These are phyloP conservation scores for Mycena sanguinolenta DNA, from an alignment of 768 basidiomycete species.

Conservation along the genomic window DNA sequence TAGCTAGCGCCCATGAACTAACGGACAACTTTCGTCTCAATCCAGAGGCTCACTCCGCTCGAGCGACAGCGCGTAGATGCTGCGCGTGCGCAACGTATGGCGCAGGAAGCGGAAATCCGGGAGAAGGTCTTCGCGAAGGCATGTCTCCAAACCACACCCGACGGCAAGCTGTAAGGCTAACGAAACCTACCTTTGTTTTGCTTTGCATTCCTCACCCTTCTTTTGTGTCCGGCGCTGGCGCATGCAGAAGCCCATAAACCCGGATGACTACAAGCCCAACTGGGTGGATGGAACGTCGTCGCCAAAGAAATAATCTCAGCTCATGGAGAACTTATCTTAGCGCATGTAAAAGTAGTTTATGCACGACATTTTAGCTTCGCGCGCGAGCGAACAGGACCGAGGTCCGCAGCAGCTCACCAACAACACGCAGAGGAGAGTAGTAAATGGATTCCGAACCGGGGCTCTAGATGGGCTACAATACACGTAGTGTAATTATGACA, in stretches of 20 bases:
- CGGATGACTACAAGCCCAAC: constrained; percentile 57
- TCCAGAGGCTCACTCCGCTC: constrained; percentile 74
- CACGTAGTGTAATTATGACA: constrained; percentile 42
- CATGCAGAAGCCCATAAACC: constrained; percentile 43
- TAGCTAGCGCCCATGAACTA: background rate
- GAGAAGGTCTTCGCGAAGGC: constrained; percentile 68
- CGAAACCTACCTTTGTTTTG: background rate
- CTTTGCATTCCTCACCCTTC: background rate
- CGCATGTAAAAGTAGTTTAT: background rate
- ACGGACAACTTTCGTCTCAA: background rate
- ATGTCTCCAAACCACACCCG: constrained; percentile 39
- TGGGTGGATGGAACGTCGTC: constrained; percentile 50
- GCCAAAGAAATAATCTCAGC: constrained; percentile 40
- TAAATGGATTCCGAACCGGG: constrained; percentile 33
- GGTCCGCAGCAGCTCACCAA: background rate
- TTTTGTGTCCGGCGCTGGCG: constrained; percentile 39
- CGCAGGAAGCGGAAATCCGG: constrained; percentile 67
- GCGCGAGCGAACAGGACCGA: background rate
- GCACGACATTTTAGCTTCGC: background rate
- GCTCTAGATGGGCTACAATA: constrained; percentile 52
- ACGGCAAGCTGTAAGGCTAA: background rate
- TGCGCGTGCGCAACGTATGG: constrained; percentile 63
- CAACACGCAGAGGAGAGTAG: constrained; percentile 21
- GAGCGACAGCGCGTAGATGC: constrained; percentile 74
- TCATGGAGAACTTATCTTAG: too few species aligned